These are phyloP conservation scores for Cylindrotheca closterium DNA, from an alignment of 108 stramenopile species.

Conservation along the genomic window DNA sequence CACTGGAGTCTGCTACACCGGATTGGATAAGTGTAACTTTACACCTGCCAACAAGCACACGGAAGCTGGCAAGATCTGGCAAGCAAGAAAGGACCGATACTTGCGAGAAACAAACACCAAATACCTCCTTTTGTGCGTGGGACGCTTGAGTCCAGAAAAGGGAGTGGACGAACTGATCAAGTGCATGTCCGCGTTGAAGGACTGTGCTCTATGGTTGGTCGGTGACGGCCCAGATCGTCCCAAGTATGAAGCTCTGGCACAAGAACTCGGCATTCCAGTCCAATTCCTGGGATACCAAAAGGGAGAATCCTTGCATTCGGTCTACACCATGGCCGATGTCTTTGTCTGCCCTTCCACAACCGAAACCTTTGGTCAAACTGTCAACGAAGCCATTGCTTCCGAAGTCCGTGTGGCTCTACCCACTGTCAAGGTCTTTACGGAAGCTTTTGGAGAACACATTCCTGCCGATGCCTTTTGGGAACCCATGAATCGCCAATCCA, in stretches of 20 bases:
- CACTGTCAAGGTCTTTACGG: constrained; percentile 42
- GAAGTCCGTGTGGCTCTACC: constrained; percentile 49
- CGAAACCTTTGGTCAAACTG: constrained; percentile 60
- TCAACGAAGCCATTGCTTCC: constrained; percentile 52
- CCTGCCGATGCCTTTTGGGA: constrained; percentile 53
- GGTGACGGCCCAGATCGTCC: constrained; percentile 49
- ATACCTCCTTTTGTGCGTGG: constrained; percentile 43
- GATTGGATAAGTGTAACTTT: constrained; percentile 29
- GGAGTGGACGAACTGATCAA: constrained; percentile 46
- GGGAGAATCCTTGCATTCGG: constrained; percentile 48
- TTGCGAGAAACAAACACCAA: constrained; percentile 27
- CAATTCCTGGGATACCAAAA: constrained; percentile 50
- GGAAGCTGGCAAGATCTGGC: constrained; percentile 42
- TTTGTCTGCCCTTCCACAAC: constrained; percentile 53
- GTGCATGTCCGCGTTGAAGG: constrained; percentile 23
- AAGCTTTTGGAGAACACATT: constrained; percentile 44
- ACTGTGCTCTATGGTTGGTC: constrained; percentile 47
- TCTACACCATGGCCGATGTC: constrained; percentile 42
- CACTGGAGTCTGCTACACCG: constrained; percentile 30
- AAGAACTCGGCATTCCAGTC: constrained; percentile 32
- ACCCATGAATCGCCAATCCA: constrained; percentile 25
- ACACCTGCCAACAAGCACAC: constrained; percentile 25
- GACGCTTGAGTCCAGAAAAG: constrained; percentile 48
- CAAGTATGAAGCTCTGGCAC: not conserved
- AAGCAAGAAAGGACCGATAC: constrained; percentile 25